Conservation (phyloP, 1,284 basidiomycete species). For the Rhizopogon hawkerae region DNA sequence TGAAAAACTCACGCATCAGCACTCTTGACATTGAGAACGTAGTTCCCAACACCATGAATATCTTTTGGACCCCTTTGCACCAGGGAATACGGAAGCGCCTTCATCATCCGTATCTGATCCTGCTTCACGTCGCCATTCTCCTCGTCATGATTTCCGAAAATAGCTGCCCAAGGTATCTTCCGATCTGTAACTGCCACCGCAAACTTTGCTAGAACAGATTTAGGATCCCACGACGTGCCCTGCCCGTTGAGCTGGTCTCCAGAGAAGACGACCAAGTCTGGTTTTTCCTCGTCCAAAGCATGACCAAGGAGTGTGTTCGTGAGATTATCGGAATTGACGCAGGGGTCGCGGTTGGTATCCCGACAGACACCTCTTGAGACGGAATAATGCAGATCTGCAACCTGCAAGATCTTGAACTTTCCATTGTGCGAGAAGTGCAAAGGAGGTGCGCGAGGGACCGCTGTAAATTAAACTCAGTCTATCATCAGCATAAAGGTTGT, state of each 20-base stretch:
- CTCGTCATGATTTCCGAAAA: slow-evolving; percentile 90
- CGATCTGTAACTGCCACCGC: slow-evolving; percentile 68
- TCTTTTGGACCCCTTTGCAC: slow-evolving; percentile 72
- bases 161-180: slow-evolving; percentile 79
- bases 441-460: slow-evolving; percentile 58
- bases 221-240: slow-evolving; percentile 78
- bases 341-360: slow-evolving; percentile 52
- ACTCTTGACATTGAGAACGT: slow-evolving; percentile 67
- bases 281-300: slow-evolving; percentile 76
- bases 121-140: slow-evolving; percentile 59
- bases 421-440: slow-evolving; percentile 78
- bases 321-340: slow-evolving; percentile 61
- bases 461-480: slow-evolving; percentile 28
- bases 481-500: neutral
- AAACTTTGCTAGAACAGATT: slow-evolving; percentile 83
- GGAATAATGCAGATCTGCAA: slow-evolving; percentile 86
- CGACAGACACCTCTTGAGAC: slow-evolving; percentile 65
- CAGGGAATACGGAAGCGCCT: slow-evolving; percentile 77
- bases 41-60: slow-evolving; percentile 83
- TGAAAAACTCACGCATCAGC: slow-evolving; percentile 50
- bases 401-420: slow-evolving; percentile 81
- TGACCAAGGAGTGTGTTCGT: slow-evolving; percentile 62
- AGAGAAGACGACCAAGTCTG: slow-evolving; percentile 83
- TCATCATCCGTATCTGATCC: slow-evolving; percentile 65
- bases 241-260: slow-evolving; percentile 88